These are phyloP conservation scores for Aphanoascus verrucosus DNA, from an alignment of 2,329 filamentous ascomycete genomes.

Conservation along the genomic window DNA sequence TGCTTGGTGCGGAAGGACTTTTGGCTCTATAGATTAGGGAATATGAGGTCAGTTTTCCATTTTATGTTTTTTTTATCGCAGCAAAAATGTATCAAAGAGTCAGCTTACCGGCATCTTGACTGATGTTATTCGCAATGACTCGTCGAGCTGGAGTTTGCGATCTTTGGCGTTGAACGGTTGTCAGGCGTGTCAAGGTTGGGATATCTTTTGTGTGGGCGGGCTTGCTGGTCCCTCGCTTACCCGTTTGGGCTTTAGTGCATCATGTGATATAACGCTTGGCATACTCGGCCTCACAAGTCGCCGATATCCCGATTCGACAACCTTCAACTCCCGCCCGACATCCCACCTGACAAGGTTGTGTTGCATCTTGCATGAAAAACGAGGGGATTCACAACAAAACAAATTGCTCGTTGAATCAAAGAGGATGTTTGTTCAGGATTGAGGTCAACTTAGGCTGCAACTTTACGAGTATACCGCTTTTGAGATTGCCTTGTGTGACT, in stretches of 20 bases:
- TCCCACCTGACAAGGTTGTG: no score
- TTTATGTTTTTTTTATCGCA: neutral
- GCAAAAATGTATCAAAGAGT: constrained; percentile 17
- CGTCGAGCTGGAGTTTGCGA: constrained; percentile 13
- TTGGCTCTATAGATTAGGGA: constrained; percentile 60
- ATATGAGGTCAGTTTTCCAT: neutral
- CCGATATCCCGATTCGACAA: neutral
- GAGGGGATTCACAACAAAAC: no score
- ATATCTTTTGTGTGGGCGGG: constrained; percentile 34
- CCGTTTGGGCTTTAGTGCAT: constrained; percentile 4
- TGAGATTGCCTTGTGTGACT: no score
- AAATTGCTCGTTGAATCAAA: no score
- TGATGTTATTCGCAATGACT: constrained; percentile 22
- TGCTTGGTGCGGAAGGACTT: constrained; percentile 99
- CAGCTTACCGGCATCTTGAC: constrained; percentile 48
- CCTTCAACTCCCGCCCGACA: no score
- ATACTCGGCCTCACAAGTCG: neutral
- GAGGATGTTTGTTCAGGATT: no score
- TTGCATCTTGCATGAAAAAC: no score
- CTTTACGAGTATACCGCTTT: no score
- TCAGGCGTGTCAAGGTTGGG: constrained; percentile 23
- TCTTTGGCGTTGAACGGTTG: constrained; percentile 14
- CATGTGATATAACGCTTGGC: neutral
- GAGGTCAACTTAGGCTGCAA: no score
- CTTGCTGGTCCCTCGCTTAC: constrained; percentile 18